Conservation (phyloP, 2,329 filamentous ascomycete genomes). For the Diaporthe australafricana region DNA sequence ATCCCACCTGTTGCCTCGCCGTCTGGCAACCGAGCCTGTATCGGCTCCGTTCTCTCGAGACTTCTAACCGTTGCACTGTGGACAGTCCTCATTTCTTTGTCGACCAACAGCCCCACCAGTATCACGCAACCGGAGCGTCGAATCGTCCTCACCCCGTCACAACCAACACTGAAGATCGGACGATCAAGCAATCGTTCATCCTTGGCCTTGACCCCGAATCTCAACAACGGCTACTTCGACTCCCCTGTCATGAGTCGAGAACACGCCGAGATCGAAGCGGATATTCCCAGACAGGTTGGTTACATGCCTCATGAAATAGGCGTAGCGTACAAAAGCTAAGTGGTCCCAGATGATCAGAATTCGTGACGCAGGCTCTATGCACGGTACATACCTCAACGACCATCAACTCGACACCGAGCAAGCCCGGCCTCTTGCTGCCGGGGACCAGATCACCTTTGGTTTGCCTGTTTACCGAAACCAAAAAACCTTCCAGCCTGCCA, state of each 20-base stretch:
- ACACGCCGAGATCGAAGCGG: slow-evolving; percentile 68
- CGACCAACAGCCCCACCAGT: slow-evolving; percentile 20
- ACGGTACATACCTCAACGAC: slow-evolving; percentile 63
- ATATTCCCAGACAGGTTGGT: slow-evolving; percentile 58
- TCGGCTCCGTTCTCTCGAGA: background rate
- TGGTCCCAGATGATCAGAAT: slow-evolving; percentile 55
- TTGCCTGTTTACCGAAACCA: slow-evolving; percentile 51
- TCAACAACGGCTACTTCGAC: slow-evolving; percentile 73
- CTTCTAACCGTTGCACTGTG: slow-evolving; percentile 39
- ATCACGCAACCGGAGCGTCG: slow-evolving; percentile 37
- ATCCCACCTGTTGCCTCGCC: background rate
- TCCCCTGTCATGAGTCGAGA: slow-evolving; percentile 78
- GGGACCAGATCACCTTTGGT: slow-evolving; percentile 54
- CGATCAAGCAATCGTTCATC: slow-evolving; percentile 56
- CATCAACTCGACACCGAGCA: slow-evolving; percentile 40
- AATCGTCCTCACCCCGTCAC: slow-evolving; percentile 47
- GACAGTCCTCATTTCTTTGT: slow-evolving; percentile 39
- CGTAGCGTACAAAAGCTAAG: slow-evolving; percentile 42
- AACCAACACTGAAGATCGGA: slow-evolving; percentile 51
- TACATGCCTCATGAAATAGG: background rate
- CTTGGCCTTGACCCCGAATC: slow-evolving; percentile 46
- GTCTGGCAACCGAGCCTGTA: background rate
- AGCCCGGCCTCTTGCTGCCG: slow-evolving; percentile 43
- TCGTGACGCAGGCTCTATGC: slow-evolving; percentile 61
- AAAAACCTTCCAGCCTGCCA: slow-evolving; percentile 46